Evolutionary conservation across 1,284 basidiomycete genomes (phyloP).

Genomic region (Vanrija pseudolonga): DNA sequence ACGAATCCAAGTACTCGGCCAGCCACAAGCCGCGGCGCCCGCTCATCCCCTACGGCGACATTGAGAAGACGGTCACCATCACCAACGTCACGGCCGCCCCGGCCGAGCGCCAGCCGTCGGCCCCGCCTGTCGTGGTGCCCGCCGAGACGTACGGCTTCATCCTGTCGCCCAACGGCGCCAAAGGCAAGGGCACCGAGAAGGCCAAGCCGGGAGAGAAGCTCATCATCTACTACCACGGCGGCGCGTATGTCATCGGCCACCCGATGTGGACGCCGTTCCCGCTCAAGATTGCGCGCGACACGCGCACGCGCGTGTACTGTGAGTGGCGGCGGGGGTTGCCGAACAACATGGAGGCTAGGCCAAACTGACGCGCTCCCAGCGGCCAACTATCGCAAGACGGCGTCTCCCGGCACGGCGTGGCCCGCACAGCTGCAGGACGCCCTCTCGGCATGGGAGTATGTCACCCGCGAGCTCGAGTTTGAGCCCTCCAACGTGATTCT

Average conservation of each 20-base stretch:
- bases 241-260: conserved; percentile 5
- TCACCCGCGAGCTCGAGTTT: background rate
- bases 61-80: too few species aligned
- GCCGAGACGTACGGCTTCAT: conserved; percentile 9
- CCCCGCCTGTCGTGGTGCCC: background rate
- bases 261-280: background rate
- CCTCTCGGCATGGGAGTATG: background rate
- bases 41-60: too few species aligned
- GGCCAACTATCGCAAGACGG: background rate
- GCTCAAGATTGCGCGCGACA: background rate
- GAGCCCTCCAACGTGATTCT: background rate
- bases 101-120: too few species aligned
- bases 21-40: too few species aligned
- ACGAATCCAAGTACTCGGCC: too few species aligned
- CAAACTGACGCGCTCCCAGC: conserved; percentile 9
- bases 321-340: too few species aligned
- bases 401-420: background rate
- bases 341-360: too few species aligned
- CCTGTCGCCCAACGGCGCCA: conserved; percentile 8
- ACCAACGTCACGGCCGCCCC: too few species aligned
- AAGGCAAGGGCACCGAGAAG: conserved; percentile 3
- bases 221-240: conserved; percentile 27
- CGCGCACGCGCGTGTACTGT: too few species aligned
- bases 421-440: background rate
- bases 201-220: conserved; percentile 18